Conservation (phyloP, 192 early-diverging fungal genomes). For the Backusella circina region DNA sequence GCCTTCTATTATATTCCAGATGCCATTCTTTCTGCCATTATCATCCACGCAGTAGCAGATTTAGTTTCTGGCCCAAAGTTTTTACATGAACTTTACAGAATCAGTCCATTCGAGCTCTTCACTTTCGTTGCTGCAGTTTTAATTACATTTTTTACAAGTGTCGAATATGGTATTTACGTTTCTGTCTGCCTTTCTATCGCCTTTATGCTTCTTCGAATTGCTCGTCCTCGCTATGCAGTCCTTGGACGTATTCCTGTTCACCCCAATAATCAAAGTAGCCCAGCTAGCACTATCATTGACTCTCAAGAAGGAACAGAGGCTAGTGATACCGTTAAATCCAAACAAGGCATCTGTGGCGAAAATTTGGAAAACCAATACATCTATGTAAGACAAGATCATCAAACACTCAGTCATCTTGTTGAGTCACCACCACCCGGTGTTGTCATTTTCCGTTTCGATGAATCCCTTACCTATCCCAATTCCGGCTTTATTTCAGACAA, state of each 20-base stretch:
- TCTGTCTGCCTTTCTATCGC: constrained; percentile 67
- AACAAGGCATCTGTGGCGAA: not conserved
- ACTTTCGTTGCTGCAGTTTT: constrained; percentile 46
- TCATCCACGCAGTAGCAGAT: constrained; percentile 77
- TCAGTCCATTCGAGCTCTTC: constrained; percentile 50
- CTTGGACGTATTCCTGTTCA: constrained; percentile 38
- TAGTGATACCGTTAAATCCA: not conserved
- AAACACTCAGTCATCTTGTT: constrained; percentile 5
- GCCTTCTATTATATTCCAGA: constrained; percentile 80
- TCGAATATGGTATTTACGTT: constrained; percentile 71
- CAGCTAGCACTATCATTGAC: not conserved
- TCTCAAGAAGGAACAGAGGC: not conserved
- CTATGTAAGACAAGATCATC: constrained; percentile 20
- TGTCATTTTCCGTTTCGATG: constrained; percentile 28
- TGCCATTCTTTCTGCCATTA: constrained; percentile 72
- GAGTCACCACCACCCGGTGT: constrained; percentile 24
- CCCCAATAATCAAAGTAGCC: not conserved
- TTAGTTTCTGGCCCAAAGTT: constrained; percentile 57
- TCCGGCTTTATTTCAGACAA: constrained; percentile 26
- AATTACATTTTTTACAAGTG: constrained; percentile 58
- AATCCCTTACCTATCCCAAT: constrained; percentile 29
- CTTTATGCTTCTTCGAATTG: constrained; percentile 74
- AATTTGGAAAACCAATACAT: constrained; percentile 12
- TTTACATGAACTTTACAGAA: constrained; percentile 54
- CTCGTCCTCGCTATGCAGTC: constrained; percentile 55